These are phyloP conservation scores for Syncephalastrum monosporum DNA, from an alignment of 371 early-diverging fungal species.

Conservation along the genomic window DNA sequence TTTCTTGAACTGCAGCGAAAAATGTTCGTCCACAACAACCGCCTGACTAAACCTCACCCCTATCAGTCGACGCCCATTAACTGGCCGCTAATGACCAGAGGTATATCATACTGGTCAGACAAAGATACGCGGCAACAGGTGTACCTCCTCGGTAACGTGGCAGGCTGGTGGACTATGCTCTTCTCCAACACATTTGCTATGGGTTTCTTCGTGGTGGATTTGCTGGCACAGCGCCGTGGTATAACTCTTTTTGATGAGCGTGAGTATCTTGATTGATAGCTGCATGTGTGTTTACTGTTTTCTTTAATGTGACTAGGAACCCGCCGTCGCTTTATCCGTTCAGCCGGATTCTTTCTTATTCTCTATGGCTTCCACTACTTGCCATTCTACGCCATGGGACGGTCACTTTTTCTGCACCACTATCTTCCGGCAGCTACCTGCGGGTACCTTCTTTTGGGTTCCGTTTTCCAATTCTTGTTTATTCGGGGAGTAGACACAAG, in stretches of 20 bases:
- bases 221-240: conserved; percentile 65
- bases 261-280: conserved; percentile 7
- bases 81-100: conserved; percentile 85
- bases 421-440: conserved; percentile 88
- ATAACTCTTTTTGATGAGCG: conserved; percentile 48
- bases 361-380: conserved; percentile 91
- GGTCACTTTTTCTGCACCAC: conserved; percentile 96
- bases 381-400: conserved; percentile 96
- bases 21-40: conserved; percentile 86
- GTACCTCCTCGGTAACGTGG: conserved; percentile 93
- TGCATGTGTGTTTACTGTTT: conserved; percentile 79
- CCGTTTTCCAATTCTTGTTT: conserved; percentile 60
- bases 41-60: conserved; percentile 83
- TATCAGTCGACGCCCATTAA: conserved; percentile 70
- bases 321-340: conserved; percentile 57
- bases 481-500: conserved; percentile 10
- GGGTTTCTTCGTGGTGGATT: conserved; percentile 53
- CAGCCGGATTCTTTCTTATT: conserved; percentile 78
- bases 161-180: conserved; percentile 81
- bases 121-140: conserved; percentile 67
- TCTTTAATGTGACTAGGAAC: conserved; percentile 28
- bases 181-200: conserved; percentile 53
- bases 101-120: conserved; percentile 89
- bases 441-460: conserved; percentile 69
- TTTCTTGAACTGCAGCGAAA: conserved; percentile 79